Evolutionary conservation across 2,329 filamentous ascomycete species (phyloP), one percentile per base, ranked within the genome.

Genomic region (Aspergillus costaricaensis): DNA sequence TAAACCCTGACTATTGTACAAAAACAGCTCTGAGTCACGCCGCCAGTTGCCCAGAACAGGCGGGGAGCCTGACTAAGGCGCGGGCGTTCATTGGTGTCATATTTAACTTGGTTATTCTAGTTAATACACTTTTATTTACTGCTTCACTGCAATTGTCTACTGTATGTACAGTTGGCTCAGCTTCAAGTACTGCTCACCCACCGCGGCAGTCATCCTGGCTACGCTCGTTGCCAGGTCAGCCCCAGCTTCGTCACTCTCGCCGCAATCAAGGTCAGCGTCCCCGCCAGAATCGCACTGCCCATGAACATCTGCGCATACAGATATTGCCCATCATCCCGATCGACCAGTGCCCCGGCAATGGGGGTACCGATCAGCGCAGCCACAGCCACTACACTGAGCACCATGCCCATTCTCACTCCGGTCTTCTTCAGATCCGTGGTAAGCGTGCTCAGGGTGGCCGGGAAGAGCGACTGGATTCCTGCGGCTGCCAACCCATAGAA

Each of bases 401-500:
- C 78, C 81, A 85, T 83, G 1, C 84, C 84, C 72, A 85, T 83
- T n/a, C 83, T 74, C n/a, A 83, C 80, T 0, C 84, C 84, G 5
- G 76, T 75, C 70, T 83, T 85, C 62, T 79, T 79, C 60, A 84
- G 59, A 67, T 86, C 82, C 0, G 77, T 78, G 0, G 82, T 85
- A 59, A 86, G 74, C 44, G 82, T 83, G 53, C 81, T 83, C 44
- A 89, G 68, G 0, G 83, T 84, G 0, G 87, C 86, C 0, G 89
- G 88, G 66, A 91, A 90, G 10, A 91, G 70, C 6, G 83, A 82
- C 73, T 91, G 88, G 50, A 91, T 84, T 0, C 81, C 86, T 0
- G 86, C 87, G 0, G 82, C 85, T 2, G 82, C 82, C 51, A 90
- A 79, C 1, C 90, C 90, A 68, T 89, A 90, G 58, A 88, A 79